A percentile compares a stretch with the other conserved stretches of the same genome.
These are phyloP conservation scores for Tolypocladium tundrense DNA, from an alignment of 2,329 filamentous ascomycete genomes.

Conservation along the genomic window DNA sequence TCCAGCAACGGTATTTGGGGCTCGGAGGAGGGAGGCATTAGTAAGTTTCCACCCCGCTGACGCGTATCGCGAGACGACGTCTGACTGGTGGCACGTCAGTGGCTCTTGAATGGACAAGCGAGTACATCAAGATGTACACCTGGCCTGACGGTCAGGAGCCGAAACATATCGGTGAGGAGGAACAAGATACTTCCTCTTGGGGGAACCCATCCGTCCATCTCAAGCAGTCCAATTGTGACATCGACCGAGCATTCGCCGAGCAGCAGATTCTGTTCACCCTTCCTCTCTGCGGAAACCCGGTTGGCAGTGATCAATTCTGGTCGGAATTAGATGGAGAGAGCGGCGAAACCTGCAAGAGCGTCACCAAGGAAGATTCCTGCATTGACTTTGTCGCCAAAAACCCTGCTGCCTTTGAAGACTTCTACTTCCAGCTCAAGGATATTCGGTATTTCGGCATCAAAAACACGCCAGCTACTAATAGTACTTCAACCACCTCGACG, in stretches of 20 bases:
- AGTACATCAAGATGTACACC: slow-evolving; percentile 26
- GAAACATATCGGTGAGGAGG: slow-evolving; percentile 10
- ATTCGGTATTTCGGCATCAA: too few relatives aligned
- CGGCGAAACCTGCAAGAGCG: too few relatives aligned
- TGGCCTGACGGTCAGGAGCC: slow-evolving; percentile 19
- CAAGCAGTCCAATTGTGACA: neutral
- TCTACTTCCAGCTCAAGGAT: too few relatives aligned
- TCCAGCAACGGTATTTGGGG: neutral
- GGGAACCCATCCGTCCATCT: slow-evolving; percentile 1
- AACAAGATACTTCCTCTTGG: neutral
- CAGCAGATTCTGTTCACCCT: slow-evolving; percentile 2
- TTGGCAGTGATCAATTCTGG: too few relatives aligned
- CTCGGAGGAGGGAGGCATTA: neutral
- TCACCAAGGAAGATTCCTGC: too few relatives aligned
- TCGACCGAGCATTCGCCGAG: neutral
- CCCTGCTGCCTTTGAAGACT: too few relatives aligned
- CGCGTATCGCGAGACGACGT: too few relatives aligned
- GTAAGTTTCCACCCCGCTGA: neutral
- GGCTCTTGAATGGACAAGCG: slow-evolving; percentile 26
- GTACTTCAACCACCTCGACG: too few relatives aligned
- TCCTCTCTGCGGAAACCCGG: neutral
- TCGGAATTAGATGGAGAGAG: too few relatives aligned
- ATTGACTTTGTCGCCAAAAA: too few relatives aligned
- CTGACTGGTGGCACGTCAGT: slow-evolving; percentile 8
- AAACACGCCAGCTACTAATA: too few relatives aligned